phyloP scores from a whole-genome alignment of 2,329 filamentous ascomycete species.

The Aureobasidium zeae region DNA sequence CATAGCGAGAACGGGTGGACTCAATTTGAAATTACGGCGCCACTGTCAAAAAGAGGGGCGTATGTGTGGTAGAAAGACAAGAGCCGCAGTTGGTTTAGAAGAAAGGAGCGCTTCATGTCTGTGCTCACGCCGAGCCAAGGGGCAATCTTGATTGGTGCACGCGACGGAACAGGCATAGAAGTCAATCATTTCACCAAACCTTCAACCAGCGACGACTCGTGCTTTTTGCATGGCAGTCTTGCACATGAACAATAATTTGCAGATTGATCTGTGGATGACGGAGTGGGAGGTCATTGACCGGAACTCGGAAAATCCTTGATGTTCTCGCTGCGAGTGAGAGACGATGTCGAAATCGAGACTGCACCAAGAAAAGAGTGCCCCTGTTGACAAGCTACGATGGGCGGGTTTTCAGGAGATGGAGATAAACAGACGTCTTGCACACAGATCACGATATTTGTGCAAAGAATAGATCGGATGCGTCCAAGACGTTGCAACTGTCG shows the following conservation, averaged over 20 bases:
- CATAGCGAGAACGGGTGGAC: neutral
- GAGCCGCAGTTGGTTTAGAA: conserved; percentile 3
- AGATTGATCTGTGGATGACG: too few species aligned
- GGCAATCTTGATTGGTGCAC: conserved; percentile 6
- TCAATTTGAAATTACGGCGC: conserved; percentile 14
- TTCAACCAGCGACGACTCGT: neutral
- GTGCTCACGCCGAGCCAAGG: conserved; percentile 12
- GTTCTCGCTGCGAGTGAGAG: neutral
- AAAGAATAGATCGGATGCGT: too few species aligned
- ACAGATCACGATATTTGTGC: too few species aligned
- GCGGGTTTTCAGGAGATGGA: conserved; percentile 9
- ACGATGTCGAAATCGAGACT: conserved; percentile 1
- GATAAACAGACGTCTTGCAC: neutral
- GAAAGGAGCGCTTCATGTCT: conserved; percentile 4
- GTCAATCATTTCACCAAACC: conserved; percentile 8
- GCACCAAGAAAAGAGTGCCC: too few species aligned
- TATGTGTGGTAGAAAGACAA: conserved; percentile 4
- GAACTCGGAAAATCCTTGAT: neutral
- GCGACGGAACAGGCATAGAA: conserved; percentile 5
- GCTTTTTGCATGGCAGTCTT: too few species aligned
- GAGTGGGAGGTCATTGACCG: neutral
- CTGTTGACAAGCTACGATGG: too few species aligned
- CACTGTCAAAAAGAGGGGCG: conserved; percentile 15
- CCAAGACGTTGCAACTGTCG: neutral
- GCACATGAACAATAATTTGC: too few species aligned